Evolutionary conservation across 164 flowering plant genomes (phyloP).

Genomic region (Nelumbo lutea): DNA sequence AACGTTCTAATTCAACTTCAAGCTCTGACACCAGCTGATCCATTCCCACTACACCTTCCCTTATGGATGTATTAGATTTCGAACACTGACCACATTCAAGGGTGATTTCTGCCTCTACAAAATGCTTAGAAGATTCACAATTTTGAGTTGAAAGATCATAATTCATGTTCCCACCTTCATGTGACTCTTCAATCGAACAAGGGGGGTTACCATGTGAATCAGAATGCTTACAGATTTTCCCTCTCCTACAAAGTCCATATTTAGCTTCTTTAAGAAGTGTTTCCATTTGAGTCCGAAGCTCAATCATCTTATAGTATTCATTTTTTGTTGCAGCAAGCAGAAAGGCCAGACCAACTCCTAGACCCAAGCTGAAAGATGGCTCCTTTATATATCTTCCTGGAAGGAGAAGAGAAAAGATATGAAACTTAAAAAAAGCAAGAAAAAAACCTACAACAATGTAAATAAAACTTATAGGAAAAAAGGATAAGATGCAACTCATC

Average conservation of each 20-base stretch:
- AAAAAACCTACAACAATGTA: no score
- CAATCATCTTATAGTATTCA: constrained; percentile 48
- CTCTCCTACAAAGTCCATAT: constrained; percentile 11
- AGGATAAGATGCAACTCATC: not conserved
- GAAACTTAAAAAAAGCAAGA: not conserved
- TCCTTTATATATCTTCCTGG: constrained; percentile 32
- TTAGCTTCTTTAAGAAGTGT: constrained; percentile 27
- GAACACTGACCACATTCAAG: constrained; percentile 6
- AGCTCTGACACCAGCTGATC: constrained; percentile 59
- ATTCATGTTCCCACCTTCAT: constrained; percentile 15
- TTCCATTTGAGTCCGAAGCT: constrained; percentile 49
- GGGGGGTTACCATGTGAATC: constrained; percentile 6
- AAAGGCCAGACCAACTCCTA: constrained; percentile 47
- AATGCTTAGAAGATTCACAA: constrained; percentile 4
- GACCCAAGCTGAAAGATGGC: constrained; percentile 38
- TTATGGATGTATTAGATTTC: constrained; percentile 1
- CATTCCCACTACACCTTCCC: constrained; percentile 23
- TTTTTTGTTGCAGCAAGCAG: constrained; percentile 43
- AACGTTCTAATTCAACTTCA: constrained; percentile 54
- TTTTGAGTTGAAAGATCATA: constrained; percentile 14
- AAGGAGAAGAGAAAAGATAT: not conserved
- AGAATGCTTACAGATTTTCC: constrained; percentile 12
- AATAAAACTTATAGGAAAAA: no score
- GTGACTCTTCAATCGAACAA: constrained; percentile 21
- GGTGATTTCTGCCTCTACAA: constrained; percentile 1